These are phyloP conservation scores for Russula griseocarnosa DNA, from an alignment of 768 basidiomycete species.

Conservation along the genomic window DNA sequence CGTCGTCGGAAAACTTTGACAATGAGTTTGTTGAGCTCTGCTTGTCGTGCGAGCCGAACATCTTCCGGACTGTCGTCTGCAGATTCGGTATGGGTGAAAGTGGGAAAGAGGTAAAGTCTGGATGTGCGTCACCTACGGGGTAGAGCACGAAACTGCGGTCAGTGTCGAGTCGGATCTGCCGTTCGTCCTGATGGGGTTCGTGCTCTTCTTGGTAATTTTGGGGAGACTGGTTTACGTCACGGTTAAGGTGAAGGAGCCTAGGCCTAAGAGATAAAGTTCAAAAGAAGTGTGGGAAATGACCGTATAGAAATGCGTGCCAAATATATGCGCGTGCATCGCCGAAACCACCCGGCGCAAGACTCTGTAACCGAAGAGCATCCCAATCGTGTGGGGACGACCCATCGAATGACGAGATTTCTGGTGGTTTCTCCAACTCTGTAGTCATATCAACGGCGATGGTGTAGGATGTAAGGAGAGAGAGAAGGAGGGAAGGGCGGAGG, in stretches of 20 bases:
- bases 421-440: constrained; percentile 1
- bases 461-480: too few relatives aligned
- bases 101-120: constrained; percentile 12
- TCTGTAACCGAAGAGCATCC: constrained; percentile 44
- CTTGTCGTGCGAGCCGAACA: constrained; percentile 53
- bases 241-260: constrained; percentile 33
- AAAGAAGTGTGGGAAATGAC: constrained; percentile 25
- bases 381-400: constrained; percentile 37
- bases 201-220: background rate
- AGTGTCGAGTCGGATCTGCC: constrained; percentile 84
- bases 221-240: constrained; percentile 26
- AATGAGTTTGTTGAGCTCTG: constrained; percentile 64
- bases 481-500: background rate
- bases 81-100: background rate
- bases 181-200: constrained; percentile 66
- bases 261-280: constrained; percentile 40
- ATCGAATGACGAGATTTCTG: background rate
- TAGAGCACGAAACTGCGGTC: constrained; percentile 92
- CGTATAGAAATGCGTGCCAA: constrained; percentile 45
- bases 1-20: constrained; percentile 70
- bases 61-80: constrained; percentile 33
- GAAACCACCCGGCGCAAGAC: constrained; percentile 61
- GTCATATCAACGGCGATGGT: background rate
- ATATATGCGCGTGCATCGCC: constrained; percentile 49
- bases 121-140: constrained; percentile 55